Evolutionary conservation across 306 rosid species (phyloP).

Genomic region (Acacia confusa): DNA sequence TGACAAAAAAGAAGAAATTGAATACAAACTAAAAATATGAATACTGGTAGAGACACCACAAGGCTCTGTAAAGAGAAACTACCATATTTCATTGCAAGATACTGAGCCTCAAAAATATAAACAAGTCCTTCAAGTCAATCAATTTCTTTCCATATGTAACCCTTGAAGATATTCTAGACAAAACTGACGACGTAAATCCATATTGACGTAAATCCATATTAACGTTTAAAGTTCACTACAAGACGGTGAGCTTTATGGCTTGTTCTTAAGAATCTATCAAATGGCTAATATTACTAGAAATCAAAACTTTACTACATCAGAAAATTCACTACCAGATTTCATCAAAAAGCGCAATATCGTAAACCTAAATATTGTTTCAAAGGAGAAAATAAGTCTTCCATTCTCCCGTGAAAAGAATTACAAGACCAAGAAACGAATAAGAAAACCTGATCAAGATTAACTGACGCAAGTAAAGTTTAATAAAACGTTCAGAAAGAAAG

Average conservation of each 20-base stretch:
- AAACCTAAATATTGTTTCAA: background rate
- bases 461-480: background rate
- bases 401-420: background rate
- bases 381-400: background rate
- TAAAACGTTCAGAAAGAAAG: background rate
- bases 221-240: background rate
- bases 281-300: background rate
- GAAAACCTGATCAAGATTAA: conserved; percentile 25
- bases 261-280: conserved; percentile 4
- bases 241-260: background rate
- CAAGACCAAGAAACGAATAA: conserved; percentile 35
- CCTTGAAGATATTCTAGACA: background rate
- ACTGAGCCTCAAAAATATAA: background rate
- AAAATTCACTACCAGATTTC: background rate
- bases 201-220: background rate
- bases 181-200: too few relatives aligned
- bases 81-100: background rate
- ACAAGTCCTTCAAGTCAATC: conserved; percentile 2
- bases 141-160: background rate
- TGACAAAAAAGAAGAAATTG: background rate
- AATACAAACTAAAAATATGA: background rate
- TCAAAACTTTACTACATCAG: background rate
- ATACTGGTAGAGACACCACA: background rate
- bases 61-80: background rate
- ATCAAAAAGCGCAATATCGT: background rate